These are phyloP conservation scores for Scheffersomyces illinoinensis DNA, from an alignment of 1,139 yeast species.

Conservation along the genomic window DNA sequence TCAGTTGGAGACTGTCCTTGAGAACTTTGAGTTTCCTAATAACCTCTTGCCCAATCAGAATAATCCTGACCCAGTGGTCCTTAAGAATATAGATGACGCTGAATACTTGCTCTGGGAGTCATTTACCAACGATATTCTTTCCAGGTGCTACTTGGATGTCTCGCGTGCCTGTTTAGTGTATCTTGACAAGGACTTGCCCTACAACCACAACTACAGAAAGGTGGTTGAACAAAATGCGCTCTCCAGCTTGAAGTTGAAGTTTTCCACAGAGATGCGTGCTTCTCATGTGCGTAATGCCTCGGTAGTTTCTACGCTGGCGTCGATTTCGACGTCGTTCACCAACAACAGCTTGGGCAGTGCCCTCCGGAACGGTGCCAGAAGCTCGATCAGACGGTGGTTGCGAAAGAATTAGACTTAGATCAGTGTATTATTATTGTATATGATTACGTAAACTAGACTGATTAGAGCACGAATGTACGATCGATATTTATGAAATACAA, in stretches of 20 bases:
- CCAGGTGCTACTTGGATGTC: constrained; percentile 34
- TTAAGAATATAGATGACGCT: not conserved
- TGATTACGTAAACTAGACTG: not conserved
- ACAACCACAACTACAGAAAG: constrained; percentile 13
- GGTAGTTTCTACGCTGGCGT: constrained; percentile 2
- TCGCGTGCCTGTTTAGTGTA: constrained; percentile 34
- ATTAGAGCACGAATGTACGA: not conserved
- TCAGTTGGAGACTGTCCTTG: constrained; percentile 35
- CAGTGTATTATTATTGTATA: not conserved
- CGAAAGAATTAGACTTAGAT: constrained; percentile 12
- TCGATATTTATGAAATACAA: not conserved
- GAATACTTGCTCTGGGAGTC: constrained; percentile 14
- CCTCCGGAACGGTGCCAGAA: constrained; percentile 24
- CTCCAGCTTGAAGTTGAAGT: constrained; percentile 34
- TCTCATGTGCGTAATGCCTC: constrained; percentile 1
- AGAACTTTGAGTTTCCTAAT: constrained; percentile 41
- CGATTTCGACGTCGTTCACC: constrained; percentile 25
- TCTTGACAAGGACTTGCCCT: constrained; percentile 16
- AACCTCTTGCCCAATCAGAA: constrained; percentile 19
- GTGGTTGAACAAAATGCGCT: constrained; percentile 27
- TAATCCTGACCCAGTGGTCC: not conserved
- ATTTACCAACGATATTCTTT: constrained; percentile 26
- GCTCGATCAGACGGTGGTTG: constrained; percentile 42
- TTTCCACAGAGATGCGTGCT: constrained; percentile 15
- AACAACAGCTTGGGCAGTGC: constrained; percentile 24